phyloP scores from a whole-genome alignment of 139 green algal species.

The Micractinium conductrix region DNA sequence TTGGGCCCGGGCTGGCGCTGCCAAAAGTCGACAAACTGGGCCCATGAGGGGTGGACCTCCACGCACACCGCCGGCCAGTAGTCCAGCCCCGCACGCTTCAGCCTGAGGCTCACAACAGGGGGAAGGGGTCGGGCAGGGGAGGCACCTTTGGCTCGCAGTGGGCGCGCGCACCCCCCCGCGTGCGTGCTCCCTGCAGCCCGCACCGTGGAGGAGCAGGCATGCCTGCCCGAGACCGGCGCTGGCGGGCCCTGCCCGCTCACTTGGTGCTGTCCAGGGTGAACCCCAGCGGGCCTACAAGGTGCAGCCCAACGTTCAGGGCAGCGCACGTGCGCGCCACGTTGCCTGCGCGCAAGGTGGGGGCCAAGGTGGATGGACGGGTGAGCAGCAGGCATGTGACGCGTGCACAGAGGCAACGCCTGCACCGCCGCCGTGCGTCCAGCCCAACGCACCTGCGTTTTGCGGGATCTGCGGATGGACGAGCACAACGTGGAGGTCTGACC shows the following conservation, averaged over 20 bases:
- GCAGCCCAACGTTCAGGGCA: slow-evolving; percentile 72
- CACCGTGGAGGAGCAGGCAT: neutral
- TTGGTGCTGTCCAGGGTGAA: slow-evolving; percentile 81
- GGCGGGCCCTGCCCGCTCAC: slow-evolving; percentile 35
- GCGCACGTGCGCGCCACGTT: slow-evolving; percentile 81
- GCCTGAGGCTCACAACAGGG: slow-evolving; percentile 57
- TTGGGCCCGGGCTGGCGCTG: slow-evolving; percentile 17
- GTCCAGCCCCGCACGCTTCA: slow-evolving; percentile 88
- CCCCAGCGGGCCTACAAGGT: slow-evolving; percentile 85
- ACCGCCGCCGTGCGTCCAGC: neutral
- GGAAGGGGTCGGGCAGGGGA: neutral
- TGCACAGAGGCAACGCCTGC: neutral
- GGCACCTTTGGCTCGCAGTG: neutral
- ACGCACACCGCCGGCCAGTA: slow-evolving; percentile 88
- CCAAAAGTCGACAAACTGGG: slow-evolving; percentile 65
- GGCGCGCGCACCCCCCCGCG: too few species aligned
- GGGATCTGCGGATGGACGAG: slow-evolving; percentile 82
- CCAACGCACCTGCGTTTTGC: slow-evolving; percentile 52
- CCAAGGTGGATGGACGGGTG: neutral
- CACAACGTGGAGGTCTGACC: slow-evolving; percentile 73
- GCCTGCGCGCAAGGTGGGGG: slow-evolving; percentile 42
- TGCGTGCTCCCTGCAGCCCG: neutral
- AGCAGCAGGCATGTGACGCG: neutral
- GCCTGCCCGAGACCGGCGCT: neutral
- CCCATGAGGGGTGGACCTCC: slow-evolving; percentile 74